These are phyloP conservation scores for Nakataea oryzae DNA, from an alignment of 2,329 filamentous ascomycete species.

Conservation along the genomic window DNA sequence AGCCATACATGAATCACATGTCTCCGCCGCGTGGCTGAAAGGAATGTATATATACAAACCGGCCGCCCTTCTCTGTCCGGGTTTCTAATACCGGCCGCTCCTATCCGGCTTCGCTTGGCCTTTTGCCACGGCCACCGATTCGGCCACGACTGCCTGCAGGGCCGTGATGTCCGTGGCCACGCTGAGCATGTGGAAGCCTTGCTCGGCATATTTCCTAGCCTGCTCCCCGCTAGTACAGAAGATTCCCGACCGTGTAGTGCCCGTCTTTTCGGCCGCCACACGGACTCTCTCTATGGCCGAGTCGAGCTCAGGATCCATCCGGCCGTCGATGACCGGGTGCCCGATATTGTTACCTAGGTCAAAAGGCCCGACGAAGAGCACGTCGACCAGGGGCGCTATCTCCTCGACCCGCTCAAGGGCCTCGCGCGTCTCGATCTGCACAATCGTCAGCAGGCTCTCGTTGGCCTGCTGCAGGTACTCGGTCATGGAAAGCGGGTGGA, in stretches of 20 bases:
- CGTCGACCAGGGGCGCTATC: constrained; percentile 53
- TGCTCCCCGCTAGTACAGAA: constrained; percentile 47
- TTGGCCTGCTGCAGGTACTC: constrained; percentile 49
- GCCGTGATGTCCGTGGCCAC: constrained; percentile 45
- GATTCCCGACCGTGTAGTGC: constrained; percentile 60
- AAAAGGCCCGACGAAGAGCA: constrained; percentile 56
- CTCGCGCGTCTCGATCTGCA: constrained; percentile 58
- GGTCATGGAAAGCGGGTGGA: constrained; percentile 32
- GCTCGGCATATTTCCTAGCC: constrained; percentile 40
- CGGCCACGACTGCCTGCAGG: constrained; percentile 32
- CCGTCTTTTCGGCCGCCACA: constrained; percentile 45
- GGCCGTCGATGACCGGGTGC: constrained; percentile 48
- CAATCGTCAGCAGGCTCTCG: constrained; percentile 48
- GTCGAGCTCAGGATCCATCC: constrained; percentile 47
- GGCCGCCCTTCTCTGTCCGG: background rate
- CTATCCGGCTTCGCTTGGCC: constrained; percentile 25
- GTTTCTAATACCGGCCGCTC: constrained; percentile 28
- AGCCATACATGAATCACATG: background rate
- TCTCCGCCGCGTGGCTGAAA: no score
- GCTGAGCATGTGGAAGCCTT: constrained; percentile 53
- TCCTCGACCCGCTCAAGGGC: constrained; percentile 49
- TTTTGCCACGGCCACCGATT: constrained; percentile 34
- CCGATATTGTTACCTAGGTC: constrained; percentile 56
- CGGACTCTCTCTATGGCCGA: constrained; percentile 48
- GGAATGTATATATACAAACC: no score